These are phyloP conservation scores for Lachancea cidri DNA, from an alignment of 805 yeast species.

Conservation along the genomic window DNA sequence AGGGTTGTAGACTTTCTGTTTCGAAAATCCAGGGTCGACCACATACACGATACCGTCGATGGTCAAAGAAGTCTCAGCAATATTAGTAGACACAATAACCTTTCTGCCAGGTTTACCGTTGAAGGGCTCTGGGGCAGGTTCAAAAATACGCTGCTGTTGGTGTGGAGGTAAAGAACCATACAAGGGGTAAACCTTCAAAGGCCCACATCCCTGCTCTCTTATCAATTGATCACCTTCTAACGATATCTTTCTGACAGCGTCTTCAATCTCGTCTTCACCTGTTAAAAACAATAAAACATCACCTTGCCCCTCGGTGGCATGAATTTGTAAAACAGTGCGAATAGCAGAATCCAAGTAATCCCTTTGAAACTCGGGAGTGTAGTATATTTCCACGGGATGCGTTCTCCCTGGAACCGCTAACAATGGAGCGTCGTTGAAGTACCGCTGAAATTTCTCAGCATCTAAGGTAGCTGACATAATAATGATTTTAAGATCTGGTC, in stretches of 20 bases:
- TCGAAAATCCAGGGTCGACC: constrained; percentile 95
- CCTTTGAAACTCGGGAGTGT: constrained; percentile 94
- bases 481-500: constrained; percentile 86
- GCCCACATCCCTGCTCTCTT: constrained; percentile 89
- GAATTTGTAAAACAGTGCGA: constrained; percentile 91
- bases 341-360: constrained; percentile 94
- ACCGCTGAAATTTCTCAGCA: constrained; percentile 89
- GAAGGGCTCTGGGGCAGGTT: constrained; percentile 72
- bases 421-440: constrained; percentile 87
- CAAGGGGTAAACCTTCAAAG: constrained; percentile 81
- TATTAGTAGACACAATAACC: constrained; percentile 86
- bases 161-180: constrained; percentile 96
- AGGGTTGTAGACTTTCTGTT: constrained; percentile 95
- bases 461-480: constrained; percentile 98
- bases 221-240: constrained; percentile 85
- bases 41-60: constrained; percentile 97
- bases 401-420: constrained; percentile 98
- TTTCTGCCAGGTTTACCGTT: constrained; percentile 93
- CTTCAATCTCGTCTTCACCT: constrained; percentile 98
- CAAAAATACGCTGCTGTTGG: constrained; percentile 90
- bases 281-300: constrained; percentile 83
- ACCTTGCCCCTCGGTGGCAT: constrained; percentile 93
- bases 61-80: constrained; percentile 96
- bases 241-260: constrained; percentile 83
- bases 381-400: constrained; percentile 92